phyloP scores from a whole-genome alignment of 768 basidiomycete species.

The Macrolepiota dolichaula region DNA sequence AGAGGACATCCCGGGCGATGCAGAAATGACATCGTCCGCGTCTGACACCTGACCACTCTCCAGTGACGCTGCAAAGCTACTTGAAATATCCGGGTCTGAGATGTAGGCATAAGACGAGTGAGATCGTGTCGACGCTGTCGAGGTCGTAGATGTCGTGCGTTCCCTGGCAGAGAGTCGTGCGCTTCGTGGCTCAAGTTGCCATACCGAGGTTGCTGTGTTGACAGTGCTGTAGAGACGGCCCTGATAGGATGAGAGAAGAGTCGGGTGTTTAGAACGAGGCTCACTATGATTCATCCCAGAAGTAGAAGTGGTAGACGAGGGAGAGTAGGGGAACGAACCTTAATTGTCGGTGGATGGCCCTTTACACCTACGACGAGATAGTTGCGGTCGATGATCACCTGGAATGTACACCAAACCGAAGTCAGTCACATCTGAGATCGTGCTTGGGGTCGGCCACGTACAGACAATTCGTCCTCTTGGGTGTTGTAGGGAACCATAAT shows the following conservation, averaged over 20 bases:
- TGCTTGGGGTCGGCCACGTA: constrained; percentile 22
- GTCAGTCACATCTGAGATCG: not conserved
- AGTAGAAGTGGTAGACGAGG: not conserved
- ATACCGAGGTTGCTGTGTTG: constrained; percentile 62
- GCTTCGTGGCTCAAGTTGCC: constrained; percentile 76
- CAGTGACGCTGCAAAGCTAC: constrained; percentile 79
- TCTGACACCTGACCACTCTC: constrained; percentile 75
- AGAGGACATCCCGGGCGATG: constrained; percentile 61
- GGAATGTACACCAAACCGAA: not conserved
- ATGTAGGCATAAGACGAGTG: constrained; percentile 65
- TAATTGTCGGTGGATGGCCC: constrained; percentile 67
- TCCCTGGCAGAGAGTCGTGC: constrained; percentile 56
- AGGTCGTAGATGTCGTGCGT: constrained; percentile 72
- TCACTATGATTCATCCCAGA: not conserved
- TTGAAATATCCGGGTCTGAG: constrained; percentile 79
- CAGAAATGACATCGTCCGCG: constrained; percentile 51
- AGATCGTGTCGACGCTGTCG: constrained; percentile 74
- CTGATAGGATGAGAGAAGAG: constrained; percentile 29
- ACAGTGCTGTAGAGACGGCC: constrained; percentile 72
- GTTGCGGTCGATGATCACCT: constrained; percentile 74
- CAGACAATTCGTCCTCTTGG: constrained; percentile 67
- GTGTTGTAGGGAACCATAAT: constrained; percentile 71
- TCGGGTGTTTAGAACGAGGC: not conserved
- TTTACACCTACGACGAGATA: constrained; percentile 72
- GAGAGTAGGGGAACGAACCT: constrained; percentile 41